Evolutionary conservation across 2,329 filamentous ascomycete species (phyloP).

Genomic region (Pyrenochaeta sp.): DNA sequence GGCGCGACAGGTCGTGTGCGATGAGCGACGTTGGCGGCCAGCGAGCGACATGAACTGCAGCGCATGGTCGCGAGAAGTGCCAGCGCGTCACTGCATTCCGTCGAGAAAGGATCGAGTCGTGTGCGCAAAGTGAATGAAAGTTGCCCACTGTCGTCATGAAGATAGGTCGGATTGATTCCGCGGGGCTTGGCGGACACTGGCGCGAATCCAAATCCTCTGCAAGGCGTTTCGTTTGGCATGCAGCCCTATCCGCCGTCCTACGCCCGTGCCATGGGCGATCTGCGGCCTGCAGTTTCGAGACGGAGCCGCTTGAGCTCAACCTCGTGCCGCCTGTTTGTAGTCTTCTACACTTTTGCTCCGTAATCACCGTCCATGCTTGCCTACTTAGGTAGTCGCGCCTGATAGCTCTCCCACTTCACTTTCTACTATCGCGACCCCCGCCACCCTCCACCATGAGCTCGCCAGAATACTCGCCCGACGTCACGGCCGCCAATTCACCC

Average conservation of each 20-base stretch:
- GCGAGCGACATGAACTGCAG: slow-evolving; percentile 32
- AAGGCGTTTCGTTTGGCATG: not conserved
- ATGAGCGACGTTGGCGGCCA: slow-evolving; percentile 26
- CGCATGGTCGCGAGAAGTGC: slow-evolving; percentile 35
- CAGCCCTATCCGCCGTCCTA: slow-evolving; percentile 16
- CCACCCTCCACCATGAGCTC: slow-evolving; percentile 28
- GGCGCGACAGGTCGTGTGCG: slow-evolving; percentile 23
- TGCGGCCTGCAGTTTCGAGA: not conserved
- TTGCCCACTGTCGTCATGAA: slow-evolving; percentile 7
- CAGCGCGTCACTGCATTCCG: slow-evolving; percentile 37
- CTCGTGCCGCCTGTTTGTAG: no score
- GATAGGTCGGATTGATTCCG: not conserved
- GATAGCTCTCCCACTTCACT: no score
- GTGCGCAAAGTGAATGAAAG: not conserved
- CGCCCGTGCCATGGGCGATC: slow-evolving; percentile 11
- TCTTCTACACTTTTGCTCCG: no score
- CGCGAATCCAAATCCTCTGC: not conserved
- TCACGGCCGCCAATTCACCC: slow-evolving; percentile 5
- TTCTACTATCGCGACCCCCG: no score
- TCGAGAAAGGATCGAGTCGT: not conserved
- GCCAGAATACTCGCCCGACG: slow-evolving; percentile 17
- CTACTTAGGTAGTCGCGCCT: no score
- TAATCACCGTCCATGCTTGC: no score
- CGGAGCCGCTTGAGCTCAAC: slow-evolving; percentile 2
- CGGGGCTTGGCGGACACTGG: slow-evolving; percentile 5